Evolutionary conservation across 306 rosid genomes (phyloP).

Genomic region (Quillaja saponaria): DNA sequence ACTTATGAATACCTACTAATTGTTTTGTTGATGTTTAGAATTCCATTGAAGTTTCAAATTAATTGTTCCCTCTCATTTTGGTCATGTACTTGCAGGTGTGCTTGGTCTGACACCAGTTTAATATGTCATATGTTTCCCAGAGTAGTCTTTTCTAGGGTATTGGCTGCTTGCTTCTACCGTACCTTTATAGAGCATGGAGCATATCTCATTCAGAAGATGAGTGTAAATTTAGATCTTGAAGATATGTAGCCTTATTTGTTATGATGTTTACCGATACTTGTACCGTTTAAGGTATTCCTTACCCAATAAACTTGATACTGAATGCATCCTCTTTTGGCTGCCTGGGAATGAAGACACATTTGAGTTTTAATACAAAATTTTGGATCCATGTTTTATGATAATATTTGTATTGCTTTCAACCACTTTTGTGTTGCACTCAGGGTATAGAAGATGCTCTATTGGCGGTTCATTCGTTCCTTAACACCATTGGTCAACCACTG

Average conservation of each 20-base stretch:
- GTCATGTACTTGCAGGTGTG: slow-evolving; percentile 50
- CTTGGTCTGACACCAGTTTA: slow-evolving; percentile 74
- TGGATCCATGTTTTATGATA: no score
- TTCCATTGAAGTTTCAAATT: background rate
- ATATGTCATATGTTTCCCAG: slow-evolving; percentile 16
- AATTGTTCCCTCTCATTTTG: background rate
- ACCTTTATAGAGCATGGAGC: slow-evolving; percentile 28
- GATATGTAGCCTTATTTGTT: background rate
- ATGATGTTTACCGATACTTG: slow-evolving; percentile 5
- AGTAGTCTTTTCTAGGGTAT: slow-evolving; percentile 27
- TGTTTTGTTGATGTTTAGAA: no score
- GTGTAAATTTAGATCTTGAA: slow-evolving; percentile 26
- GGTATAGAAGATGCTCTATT: no score
- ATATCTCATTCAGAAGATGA: slow-evolving; percentile 20
- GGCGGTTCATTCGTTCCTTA: no score
- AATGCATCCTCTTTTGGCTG: slow-evolving; percentile 19
- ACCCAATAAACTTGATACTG: slow-evolving; percentile 31
- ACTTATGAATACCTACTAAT: no score
- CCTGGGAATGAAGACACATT: slow-evolving; percentile 10
- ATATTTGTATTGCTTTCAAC: no score
- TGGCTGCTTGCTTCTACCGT: slow-evolving; percentile 21
- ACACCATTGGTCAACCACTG: no score
- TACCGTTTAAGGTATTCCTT: background rate
- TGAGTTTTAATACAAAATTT: background rate
- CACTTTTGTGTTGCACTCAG: no score